phyloP scores from a whole-genome alignment of 2,329 filamentous ascomycete genomes.

The Pseudocercospora fuligena region DNA sequence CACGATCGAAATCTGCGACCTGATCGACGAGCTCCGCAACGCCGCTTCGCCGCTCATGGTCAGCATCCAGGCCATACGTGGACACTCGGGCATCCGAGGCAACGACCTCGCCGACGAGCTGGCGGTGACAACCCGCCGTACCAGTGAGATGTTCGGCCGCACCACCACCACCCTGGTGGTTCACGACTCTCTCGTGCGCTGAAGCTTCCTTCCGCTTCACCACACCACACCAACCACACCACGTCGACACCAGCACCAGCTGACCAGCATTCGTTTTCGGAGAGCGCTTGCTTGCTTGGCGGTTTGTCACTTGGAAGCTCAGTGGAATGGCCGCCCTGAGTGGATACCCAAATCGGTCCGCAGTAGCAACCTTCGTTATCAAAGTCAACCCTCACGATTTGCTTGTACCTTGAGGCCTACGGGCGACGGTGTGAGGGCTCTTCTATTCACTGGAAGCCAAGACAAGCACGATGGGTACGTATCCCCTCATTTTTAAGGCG shows the following conservation, averaged over 20 bases:
- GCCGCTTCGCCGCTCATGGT: not conserved
- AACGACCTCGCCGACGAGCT: not conserved
- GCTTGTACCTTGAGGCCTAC: slow-evolving; percentile 1
- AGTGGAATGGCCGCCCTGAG: slow-evolving; percentile 4
- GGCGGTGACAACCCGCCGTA: not conserved
- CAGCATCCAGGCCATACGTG: not conserved
- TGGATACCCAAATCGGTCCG: not conserved
- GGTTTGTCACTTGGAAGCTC: not conserved
- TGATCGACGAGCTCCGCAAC: not conserved
- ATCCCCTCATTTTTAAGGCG: too few relatives aligned
- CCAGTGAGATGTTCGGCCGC: not conserved
- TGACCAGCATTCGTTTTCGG: not conserved
- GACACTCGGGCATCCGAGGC: not conserved
- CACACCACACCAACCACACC: not conserved
- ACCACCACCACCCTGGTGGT: not conserved
- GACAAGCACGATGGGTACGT: not conserved
- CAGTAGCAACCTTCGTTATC: slow-evolving; percentile 6
- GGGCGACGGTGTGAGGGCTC: slow-evolving; percentile 3
- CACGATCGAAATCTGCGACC: not conserved
- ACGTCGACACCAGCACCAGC: not conserved
- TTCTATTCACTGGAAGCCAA: not conserved
- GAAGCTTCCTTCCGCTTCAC: not conserved
- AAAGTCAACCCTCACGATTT: slow-evolving; percentile 5
- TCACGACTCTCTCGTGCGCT: not conserved
- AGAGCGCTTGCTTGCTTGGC: not conserved